Percentiles rank a stretch among this genome's conserved stretches.
phyloP scores from a whole-genome alignment of 164 flowering plant genomes.

The Echeveria elegans region DNA sequence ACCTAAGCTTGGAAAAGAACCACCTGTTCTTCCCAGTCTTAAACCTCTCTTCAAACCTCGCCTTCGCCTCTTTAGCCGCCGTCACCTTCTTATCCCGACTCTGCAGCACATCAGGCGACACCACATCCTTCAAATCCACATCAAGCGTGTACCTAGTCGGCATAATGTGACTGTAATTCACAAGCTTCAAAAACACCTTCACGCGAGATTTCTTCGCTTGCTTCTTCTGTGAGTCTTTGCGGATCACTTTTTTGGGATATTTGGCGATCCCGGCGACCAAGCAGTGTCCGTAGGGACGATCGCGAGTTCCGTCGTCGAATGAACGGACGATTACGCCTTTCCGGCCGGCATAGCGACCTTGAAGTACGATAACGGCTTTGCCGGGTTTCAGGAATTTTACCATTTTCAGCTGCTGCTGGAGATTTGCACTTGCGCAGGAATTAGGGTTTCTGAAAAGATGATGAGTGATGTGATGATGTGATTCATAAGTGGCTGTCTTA shows the following conservation, averaged over 20 bases:
- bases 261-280: background rate
- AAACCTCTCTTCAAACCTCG: slow-evolving; percentile 6
- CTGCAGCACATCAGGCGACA: slow-evolving; percentile 11
- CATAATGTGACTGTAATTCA: slow-evolving; percentile 19
- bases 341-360: background rate
- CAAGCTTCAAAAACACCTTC: slow-evolving; percentile 3
- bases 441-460: background rate
- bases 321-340: background rate
- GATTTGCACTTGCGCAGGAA: background rate
- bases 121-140: slow-evolving; percentile 32
- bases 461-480: background rate
- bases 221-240: slow-evolving; percentile 9
- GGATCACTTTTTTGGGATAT: background rate
- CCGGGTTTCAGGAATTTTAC: background rate
- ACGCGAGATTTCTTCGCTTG: slow-evolving; percentile 5
- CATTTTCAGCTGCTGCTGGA: background rate
- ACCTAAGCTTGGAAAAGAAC: slow-evolving; percentile 10
- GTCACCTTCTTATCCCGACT: slow-evolving; percentile 5
- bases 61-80: slow-evolving; percentile 5
- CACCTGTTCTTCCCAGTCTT: slow-evolving; percentile 11
- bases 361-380: background rate
- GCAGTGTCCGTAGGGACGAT: background rate
- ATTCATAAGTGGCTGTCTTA: background rate
- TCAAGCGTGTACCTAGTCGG: slow-evolving; percentile 42
- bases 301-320: background rate